Evolutionary conservation across 306 rosid genomes (phyloP).

Genomic region (Acacia confusa): DNA sequence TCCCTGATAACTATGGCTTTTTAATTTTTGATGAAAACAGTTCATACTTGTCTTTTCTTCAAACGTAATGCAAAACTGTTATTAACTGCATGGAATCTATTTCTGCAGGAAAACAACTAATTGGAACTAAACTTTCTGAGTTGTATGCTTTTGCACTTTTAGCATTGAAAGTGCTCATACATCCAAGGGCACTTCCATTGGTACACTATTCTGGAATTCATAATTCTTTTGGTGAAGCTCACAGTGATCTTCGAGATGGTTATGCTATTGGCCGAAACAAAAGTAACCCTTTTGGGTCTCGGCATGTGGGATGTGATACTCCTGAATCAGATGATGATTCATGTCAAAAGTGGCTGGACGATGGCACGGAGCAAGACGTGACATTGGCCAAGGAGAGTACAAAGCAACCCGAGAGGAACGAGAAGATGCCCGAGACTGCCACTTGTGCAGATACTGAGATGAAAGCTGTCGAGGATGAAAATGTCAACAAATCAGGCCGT

Average conservation of each 20-base stretch:
- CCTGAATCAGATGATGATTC: slow-evolving; percentile 45
- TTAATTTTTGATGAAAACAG: background rate
- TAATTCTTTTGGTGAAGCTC: slow-evolving; percentile 30
- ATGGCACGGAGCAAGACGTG: slow-evolving; percentile 39
- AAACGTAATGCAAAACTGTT: background rate
- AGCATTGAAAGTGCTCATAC: slow-evolving; percentile 84
- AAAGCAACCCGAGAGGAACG: slow-evolving; percentile 23
- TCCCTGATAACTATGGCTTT: background rate
- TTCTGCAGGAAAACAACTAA: slow-evolving; percentile 71
- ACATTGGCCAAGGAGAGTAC: slow-evolving; percentile 36
- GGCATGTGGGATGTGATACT: slow-evolving; percentile 30
- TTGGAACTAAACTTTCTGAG: slow-evolving; percentile 68
- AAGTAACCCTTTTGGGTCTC: slow-evolving; percentile 35
- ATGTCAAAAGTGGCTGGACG: slow-evolving; percentile 47
- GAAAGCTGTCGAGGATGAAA: slow-evolving; percentile 35
- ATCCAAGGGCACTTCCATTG: slow-evolving; percentile 80
- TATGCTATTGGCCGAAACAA: slow-evolving; percentile 31
- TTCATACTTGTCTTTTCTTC: background rate
- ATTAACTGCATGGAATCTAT: slow-evolving; percentile 25
- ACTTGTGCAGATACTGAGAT: slow-evolving; percentile 36
- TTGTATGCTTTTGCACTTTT: slow-evolving; percentile 82
- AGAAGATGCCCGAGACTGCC: slow-evolving; percentile 25
- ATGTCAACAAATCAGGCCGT: slow-evolving; percentile 29
- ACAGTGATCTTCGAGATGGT: slow-evolving; percentile 33
- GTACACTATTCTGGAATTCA: slow-evolving; percentile 37